Evolutionary conservation across 192 early-diverging fungal species (phyloP).

Genomic region (Linnemannia elongata): DNA sequence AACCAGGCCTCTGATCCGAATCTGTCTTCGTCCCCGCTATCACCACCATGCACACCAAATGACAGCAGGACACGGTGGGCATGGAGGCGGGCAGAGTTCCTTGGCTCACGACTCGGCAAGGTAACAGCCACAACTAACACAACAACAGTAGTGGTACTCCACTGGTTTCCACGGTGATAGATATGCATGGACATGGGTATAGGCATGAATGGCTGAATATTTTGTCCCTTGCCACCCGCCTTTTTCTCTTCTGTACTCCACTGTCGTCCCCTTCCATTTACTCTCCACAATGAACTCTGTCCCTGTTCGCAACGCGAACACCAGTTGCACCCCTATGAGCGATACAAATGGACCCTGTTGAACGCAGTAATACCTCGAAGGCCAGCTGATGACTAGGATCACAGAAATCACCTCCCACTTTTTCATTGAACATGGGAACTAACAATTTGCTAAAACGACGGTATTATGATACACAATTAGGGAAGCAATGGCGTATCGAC

Average conservation of each 20-base stretch:
- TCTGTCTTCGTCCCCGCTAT: background rate
- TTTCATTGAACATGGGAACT: no score
- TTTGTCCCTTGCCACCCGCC: background rate
- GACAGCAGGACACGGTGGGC: conserved; percentile 34
- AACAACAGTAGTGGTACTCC: no score
- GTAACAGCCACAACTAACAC: background rate
- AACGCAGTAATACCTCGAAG: background rate
- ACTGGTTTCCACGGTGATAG: background rate
- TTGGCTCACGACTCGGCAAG: conserved; percentile 43
- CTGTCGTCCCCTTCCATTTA: background rate
- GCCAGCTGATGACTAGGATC: background rate
- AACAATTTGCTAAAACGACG: no score
- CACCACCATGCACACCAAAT: conserved; percentile 13
- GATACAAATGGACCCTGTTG: background rate
- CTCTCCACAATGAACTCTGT: background rate
- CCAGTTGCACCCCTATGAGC: background rate
- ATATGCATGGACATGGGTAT: background rate
- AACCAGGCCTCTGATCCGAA: conserved; percentile 15
- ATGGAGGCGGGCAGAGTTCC: conserved; percentile 49
- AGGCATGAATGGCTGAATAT: background rate
- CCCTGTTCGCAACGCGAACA: background rate
- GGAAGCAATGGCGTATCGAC: conserved; percentile 25
- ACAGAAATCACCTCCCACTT: background rate
- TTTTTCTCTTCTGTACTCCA: background rate
- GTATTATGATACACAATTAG: conserved; percentile 1